A percentile compares a stretch with the other conserved stretches of the same genome.
phyloP scores from a whole-genome alignment of 495 filamentous ascomycete species.

The Tuber melanosporum region DNA sequence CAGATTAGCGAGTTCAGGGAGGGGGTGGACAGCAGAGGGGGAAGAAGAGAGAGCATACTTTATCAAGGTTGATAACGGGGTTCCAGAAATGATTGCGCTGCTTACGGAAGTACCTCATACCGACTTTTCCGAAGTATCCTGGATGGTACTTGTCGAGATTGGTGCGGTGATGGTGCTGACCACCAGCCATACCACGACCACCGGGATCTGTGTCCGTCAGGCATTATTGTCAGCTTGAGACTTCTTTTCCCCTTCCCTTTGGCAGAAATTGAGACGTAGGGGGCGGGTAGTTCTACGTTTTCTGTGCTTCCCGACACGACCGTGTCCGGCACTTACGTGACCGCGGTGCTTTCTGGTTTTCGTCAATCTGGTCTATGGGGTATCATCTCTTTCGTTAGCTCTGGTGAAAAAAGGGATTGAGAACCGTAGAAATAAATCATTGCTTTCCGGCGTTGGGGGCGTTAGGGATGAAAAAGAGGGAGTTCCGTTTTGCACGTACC shows the following conservation, averaged over 20 bases:
- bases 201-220: slow-evolving; percentile 39
- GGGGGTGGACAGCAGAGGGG: background rate
- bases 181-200: slow-evolving; percentile 67
- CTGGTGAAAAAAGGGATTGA: background rate
- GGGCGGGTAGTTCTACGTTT: slow-evolving; percentile 53
- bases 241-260: slow-evolving; percentile 10
- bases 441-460: background rate
- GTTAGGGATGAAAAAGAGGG: background rate
- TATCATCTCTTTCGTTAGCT: background rate
- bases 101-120: slow-evolving; percentile 95
- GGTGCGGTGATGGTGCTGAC: slow-evolving; percentile 90
- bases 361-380: slow-evolving; percentile 39
- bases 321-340: slow-evolving; percentile 88
- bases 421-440: background rate
- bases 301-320: slow-evolving; percentile 87
- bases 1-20: background rate
- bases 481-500: background rate
- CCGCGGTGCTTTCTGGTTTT: slow-evolving; percentile 57
- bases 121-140: slow-evolving; percentile 97
- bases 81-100: slow-evolving; percentile 86
- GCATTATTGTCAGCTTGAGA: background rate
- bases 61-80: slow-evolving; percentile 83
- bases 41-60: slow-evolving; percentile 51
- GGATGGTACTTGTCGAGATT: slow-evolving; percentile 94
- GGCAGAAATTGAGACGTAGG: slow-evolving; percentile 3